Conservation (phyloP, 352 stramenopile genomes). For the Phytophthora cactorum region DNA sequence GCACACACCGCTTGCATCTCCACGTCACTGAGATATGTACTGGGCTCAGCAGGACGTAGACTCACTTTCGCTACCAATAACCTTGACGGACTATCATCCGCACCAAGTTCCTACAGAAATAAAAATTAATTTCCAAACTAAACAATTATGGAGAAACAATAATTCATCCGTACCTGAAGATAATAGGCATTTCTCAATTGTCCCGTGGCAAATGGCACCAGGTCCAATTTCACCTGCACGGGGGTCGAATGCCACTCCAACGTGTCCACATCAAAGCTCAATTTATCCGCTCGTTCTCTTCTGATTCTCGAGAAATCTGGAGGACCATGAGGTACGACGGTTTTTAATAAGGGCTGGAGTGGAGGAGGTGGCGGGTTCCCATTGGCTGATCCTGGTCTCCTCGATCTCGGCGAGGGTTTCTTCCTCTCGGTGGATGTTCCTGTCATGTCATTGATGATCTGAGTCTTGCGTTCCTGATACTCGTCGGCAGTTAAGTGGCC, state of each 20-base stretch:
- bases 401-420: conserved; percentile 44
- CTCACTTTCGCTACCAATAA: conserved; percentile 82
- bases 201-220: conserved; percentile 83
- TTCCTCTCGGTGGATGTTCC: conserved; percentile 74
- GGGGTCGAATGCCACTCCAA: conserved; percentile 77
- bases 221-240: conserved; percentile 70
- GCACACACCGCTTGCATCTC: conserved; percentile 91
- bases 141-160: neutral
- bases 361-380: conserved; percentile 11
- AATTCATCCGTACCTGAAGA: conserved; percentile 43
- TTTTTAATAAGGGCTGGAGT: conserved; percentile 82
- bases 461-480: conserved; percentile 84
- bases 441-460: conserved; percentile 91
- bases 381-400: conserved; percentile 3
- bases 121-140: neutral
- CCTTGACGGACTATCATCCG: conserved; percentile 35
- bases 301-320: conserved; percentile 69
- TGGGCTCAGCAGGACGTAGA: conserved; percentile 66
- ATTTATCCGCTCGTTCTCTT: conserved; percentile 76
- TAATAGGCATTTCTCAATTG: conserved; percentile 85
- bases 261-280: conserved; percentile 86
- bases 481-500: conserved; percentile 80
- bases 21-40: conserved; percentile 84
- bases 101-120: conserved; percentile 43
- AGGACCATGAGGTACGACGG: conserved; percentile 75